phyloP scores from a whole-genome alignment of 2,329 filamentous ascomycete species.

The Phyllosticta citriasiana region DNA sequence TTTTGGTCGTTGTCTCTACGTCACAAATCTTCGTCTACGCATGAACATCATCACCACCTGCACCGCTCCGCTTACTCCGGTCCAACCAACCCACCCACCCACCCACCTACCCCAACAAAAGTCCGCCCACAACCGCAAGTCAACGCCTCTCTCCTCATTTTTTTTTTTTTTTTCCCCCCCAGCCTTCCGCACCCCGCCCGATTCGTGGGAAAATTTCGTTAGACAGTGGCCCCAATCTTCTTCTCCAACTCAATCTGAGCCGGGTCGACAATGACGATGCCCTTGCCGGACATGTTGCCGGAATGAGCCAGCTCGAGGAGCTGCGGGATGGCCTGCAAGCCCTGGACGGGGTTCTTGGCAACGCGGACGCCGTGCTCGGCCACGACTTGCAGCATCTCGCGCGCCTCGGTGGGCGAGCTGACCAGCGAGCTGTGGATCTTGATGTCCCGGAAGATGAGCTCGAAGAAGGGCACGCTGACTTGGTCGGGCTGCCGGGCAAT shows the following conservation, averaged over 20 bases:
- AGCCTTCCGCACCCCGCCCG: not conserved
- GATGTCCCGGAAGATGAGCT: slow-evolving; percentile 47
- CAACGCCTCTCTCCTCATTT: too few species aligned
- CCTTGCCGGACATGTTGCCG: slow-evolving; percentile 47
- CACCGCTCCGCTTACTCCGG: too few species aligned
- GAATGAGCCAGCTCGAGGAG: slow-evolving; percentile 41
- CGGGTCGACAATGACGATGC: slow-evolving; percentile 42
- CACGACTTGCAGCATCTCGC: slow-evolving; percentile 39
- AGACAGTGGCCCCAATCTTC: slow-evolving; percentile 2
- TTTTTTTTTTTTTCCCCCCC: not conserved
- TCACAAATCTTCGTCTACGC: too few species aligned
- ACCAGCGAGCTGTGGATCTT: slow-evolving; percentile 39
- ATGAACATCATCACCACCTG: too few species aligned
- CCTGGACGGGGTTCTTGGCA: slow-evolving; percentile 42
- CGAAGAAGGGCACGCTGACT: slow-evolving; percentile 31
- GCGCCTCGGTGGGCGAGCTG: slow-evolving; percentile 34
- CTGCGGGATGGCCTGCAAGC: slow-evolving; percentile 42
- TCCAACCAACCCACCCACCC: too few species aligned
- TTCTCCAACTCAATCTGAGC: slow-evolving; percentile 33
- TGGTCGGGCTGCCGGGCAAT: slow-evolving; percentile 21
- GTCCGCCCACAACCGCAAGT: too few species aligned
- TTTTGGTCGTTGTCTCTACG: too few species aligned
- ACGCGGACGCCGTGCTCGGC: slow-evolving; percentile 39
- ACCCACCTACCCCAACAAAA: too few species aligned
- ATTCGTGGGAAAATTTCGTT: not conserved